Percentiles rank a stretch among this genome's conserved stretches.
phyloP scores from a whole-genome alignment of 2,329 filamentous ascomycete species.

The Paecilomyces dactylethromorphus region DNA sequence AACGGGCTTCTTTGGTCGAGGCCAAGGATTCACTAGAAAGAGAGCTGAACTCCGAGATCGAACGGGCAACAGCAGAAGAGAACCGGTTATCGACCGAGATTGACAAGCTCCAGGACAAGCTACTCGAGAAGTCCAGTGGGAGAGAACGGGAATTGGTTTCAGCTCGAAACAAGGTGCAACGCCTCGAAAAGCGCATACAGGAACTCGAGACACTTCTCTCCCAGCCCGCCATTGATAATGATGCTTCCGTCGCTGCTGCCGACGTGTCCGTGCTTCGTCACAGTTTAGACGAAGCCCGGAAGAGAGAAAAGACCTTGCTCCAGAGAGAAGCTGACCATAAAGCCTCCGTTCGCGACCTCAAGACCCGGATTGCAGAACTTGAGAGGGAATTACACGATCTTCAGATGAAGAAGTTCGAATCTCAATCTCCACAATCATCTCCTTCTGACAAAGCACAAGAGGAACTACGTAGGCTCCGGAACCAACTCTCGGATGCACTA shows the following conservation, averaged over 20 bases:
- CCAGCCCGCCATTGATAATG: conserved; percentile 37
- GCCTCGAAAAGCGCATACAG: conserved; percentile 53
- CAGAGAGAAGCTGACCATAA: conserved; percentile 62
- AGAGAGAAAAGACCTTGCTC: conserved; percentile 58
- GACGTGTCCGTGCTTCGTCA: conserved; percentile 57
- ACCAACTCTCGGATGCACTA: conserved; percentile 55
- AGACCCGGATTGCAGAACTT: conserved; percentile 59
- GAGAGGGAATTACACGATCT: conserved; percentile 63
- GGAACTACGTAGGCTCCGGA: conserved; percentile 54
- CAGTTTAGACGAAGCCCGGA: conserved; percentile 57
- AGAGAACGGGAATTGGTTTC: conserved; percentile 43
- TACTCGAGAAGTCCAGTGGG: conserved; percentile 32
- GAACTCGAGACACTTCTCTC: conserved; percentile 48
- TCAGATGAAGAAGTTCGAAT: conserved; percentile 45
- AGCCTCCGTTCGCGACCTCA: conserved; percentile 56
- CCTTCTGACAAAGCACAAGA: conserved; percentile 35
- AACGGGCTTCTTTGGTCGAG: conserved; percentile 52
- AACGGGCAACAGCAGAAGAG: conserved; percentile 61
- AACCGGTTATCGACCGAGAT: conserved; percentile 49
- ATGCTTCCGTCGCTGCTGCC: conserved; percentile 24
- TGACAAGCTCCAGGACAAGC: conserved; percentile 46
- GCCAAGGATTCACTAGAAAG: conserved; percentile 55
- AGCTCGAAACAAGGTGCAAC: conserved; percentile 57
- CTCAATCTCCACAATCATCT: conserved; percentile 49
- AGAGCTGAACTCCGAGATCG: conserved; percentile 60